Conservation (phyloP, 805 yeast genomes). For the Lipomyces yamanashiensis region DNA sequence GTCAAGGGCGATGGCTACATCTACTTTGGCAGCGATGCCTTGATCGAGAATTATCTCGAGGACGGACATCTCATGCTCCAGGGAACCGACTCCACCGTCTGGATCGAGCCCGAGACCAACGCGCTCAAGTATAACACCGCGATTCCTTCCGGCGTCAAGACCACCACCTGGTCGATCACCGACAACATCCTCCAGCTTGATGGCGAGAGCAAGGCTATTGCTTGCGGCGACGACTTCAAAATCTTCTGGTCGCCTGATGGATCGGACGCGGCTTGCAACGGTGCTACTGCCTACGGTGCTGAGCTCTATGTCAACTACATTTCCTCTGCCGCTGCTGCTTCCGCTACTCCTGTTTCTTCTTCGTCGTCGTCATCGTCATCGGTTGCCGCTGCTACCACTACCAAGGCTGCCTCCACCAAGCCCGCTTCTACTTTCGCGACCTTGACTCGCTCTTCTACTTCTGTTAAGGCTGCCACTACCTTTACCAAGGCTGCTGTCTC, state of each 20-base stretch:
- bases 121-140: constrained; percentile 13
- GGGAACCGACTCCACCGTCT: constrained; percentile 11
- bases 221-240: constrained; percentile 24
- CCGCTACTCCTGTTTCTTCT: too few relatives aligned
- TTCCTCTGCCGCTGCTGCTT: too few relatives aligned
- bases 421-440: constrained; percentile 14
- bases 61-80: constrained; percentile 14
- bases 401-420: constrained; percentile 6
- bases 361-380: neutral
- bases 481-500: constrained; percentile 4
- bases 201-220: constrained; percentile 16
- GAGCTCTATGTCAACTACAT: constrained; percentile 5
- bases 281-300: constrained; percentile 2
- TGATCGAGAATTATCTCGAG: constrained; percentile 3
- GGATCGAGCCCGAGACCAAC: constrained; percentile 19
- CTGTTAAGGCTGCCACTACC: neutral
- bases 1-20: constrained; percentile 18
- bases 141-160: constrained; percentile 1
- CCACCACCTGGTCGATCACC: constrained; percentile 15
- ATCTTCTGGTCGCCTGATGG: constrained; percentile 22
- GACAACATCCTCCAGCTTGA: constrained; percentile 10
- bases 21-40: constrained; percentile 6
- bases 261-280: constrained; percentile 4
- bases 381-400: constrained; percentile 1
- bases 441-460: neutral